Base-by-base conservation (phyloP, 192 early-diverging fungal genomes). In the Backusella morwellensis region DNA sequence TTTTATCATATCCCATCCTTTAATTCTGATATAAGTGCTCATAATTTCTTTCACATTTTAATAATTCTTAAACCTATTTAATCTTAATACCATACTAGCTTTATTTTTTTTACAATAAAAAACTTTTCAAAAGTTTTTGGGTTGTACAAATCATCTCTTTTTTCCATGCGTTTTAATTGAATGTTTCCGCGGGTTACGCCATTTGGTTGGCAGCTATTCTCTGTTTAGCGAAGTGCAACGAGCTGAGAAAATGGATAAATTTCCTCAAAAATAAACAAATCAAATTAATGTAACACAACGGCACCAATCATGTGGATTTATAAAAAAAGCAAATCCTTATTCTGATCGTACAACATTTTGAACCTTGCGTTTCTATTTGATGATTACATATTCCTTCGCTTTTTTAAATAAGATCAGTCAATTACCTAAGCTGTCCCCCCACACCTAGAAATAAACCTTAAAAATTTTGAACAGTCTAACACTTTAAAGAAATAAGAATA, bases 21-120 rank as follows among this genome's bases (percentile, higher is more conserved):
- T 72, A 38, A 35, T 72, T 32, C 8, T 44, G 71, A 14, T 44
- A 41, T 12, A 4, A 67, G 15, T 47, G 32, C 42, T 36, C 67
- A 63, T 59, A 40, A 29, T 32, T 74, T 36, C 36, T 21, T 66
- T 17, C 38, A 54, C 14, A 42, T 75, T 35, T 29, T 54, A 32
- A 6, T 74, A 32, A 36, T 54, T 8, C 74, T 38, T 17, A 7
- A 50, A 35, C 35, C 7, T 52, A 74, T 34, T 19, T 23, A 29
- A 35, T 32, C 75, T 76, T 50, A 70, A 76, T 35, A 6, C 35
- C 74, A 23, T 35, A 63, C 66, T 38, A 50, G 47, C 42, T 19
- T 50, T 19, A 19, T 75, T 29, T 67, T 66, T 67, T 41, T 67
- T 23, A 54, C 54, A 56, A 56, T 56, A 56, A 56, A 56, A 56